These are phyloP conservation scores for Botrytis deweyae DNA, from an alignment of 2,329 filamentous ascomycete genomes.

Conservation along the genomic window DNA sequence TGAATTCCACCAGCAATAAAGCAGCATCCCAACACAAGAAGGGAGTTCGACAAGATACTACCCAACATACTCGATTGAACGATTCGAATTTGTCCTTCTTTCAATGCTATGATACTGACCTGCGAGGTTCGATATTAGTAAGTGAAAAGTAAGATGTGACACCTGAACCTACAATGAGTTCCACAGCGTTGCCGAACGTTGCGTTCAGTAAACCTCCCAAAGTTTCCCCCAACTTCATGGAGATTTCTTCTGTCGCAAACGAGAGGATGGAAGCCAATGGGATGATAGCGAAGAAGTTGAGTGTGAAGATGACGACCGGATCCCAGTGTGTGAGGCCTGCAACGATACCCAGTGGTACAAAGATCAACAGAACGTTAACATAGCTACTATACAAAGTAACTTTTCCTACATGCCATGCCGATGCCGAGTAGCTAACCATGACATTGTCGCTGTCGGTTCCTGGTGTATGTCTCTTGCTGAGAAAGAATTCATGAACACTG, in stretches of 20 bases:
- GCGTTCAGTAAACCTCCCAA: conserved; percentile 56
- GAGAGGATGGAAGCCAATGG: conserved; percentile 51
- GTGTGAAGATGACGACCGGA: conserved; percentile 54
- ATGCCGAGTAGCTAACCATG: conserved; percentile 30
- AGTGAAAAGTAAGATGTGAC: not conserved
- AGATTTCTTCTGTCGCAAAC: conserved; percentile 40
- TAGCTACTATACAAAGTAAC: conserved; percentile 38
- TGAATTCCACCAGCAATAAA: conserved; percentile 72
- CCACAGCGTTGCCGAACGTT: conserved; percentile 51
- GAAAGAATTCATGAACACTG: conserved; percentile 32
- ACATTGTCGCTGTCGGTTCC: conserved; percentile 34
- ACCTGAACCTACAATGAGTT: conserved; percentile 47
- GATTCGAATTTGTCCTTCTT: conserved; percentile 83
- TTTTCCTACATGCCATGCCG: conserved; percentile 33
- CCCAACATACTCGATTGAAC: conserved; percentile 97
- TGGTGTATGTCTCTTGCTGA: conserved; percentile 33
- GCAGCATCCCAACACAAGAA: conserved; percentile 81
- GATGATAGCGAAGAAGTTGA: conserved; percentile 61
- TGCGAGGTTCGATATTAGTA: conserved; percentile 40
- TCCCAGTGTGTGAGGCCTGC: conserved; percentile 50
- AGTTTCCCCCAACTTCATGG: conserved; percentile 57
- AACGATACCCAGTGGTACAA: conserved; percentile 76
- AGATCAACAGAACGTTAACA: conserved; percentile 77
- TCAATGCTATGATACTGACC: conserved; percentile 90
- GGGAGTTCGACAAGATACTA: conserved; percentile 89